Conservation (phyloP, 768 basidiomycete genomes). For the Psilocybe azurescens region DNA sequence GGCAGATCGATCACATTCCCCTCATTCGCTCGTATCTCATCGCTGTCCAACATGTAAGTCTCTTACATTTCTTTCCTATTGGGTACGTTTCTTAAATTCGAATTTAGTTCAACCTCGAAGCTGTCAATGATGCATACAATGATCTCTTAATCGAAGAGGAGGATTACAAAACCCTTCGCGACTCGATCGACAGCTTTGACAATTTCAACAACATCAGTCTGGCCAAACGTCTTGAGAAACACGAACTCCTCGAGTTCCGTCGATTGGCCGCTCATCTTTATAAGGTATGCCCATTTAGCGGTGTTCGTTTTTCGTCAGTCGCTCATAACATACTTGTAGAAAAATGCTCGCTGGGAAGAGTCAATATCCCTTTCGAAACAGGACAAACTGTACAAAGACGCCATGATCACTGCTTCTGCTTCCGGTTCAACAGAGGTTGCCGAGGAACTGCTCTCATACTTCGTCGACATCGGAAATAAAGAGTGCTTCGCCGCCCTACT, state of each 20-base stretch:
- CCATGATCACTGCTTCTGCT: slow-evolving; percentile 90
- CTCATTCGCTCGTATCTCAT: slow-evolving; percentile 96
- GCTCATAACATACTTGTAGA: slow-evolving; percentile 49
- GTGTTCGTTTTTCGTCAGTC: neutral
- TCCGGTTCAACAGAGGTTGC: slow-evolving; percentile 88
- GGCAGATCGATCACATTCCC: slow-evolving; percentile 93
- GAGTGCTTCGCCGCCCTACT: slow-evolving; percentile 94
- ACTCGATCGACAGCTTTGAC: slow-evolving; percentile 97
- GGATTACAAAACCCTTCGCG: slow-evolving; percentile 96
- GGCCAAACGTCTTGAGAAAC: slow-evolving; percentile 85
- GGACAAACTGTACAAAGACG: slow-evolving; percentile 97
- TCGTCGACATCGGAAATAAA: slow-evolving; percentile 98
- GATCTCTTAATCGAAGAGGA: slow-evolving; percentile 99
- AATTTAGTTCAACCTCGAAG: slow-evolving; percentile 86
- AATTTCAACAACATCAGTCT: slow-evolving; percentile 94
- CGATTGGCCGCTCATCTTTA: slow-evolving; percentile 94
- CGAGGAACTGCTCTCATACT: slow-evolving; percentile 94
- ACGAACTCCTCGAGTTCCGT: slow-evolving; percentile 94
- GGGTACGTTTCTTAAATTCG: too few relatives aligned
- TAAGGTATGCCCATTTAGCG: slow-evolving; percentile 59
- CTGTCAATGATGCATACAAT: slow-evolving; percentile 98
- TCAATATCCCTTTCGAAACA: slow-evolving; percentile 95
- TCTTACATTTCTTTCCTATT: too few relatives aligned
- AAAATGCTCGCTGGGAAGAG: slow-evolving; percentile 96
- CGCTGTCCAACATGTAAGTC: slow-evolving; percentile 88